Evolutionary conservation across 192 early-diverging fungal species (phyloP).

Genomic region (Blastocladiella britannica): DNA sequence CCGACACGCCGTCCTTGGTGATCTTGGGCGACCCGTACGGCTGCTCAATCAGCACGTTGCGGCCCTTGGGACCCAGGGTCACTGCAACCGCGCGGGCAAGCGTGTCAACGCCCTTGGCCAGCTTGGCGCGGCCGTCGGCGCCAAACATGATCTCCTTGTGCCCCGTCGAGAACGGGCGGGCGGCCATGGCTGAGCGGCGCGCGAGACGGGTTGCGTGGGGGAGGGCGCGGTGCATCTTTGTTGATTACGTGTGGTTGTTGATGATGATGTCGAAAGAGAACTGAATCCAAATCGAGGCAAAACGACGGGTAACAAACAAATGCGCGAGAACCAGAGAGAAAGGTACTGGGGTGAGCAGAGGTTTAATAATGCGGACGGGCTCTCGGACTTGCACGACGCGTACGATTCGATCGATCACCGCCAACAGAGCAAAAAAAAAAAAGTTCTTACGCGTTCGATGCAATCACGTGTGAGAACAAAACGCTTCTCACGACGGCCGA

Average conservation of each 20-base stretch:
- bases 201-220: neutral
- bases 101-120: constrained; percentile 87
- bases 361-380: too few relatives aligned
- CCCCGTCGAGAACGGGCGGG: constrained; percentile 47
- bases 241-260: neutral
- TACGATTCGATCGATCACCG: too few relatives aligned
- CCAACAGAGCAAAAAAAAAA: too few relatives aligned
- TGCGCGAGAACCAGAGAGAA: too few relatives aligned
- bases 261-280: too few relatives aligned
- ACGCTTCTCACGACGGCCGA: too few relatives aligned
- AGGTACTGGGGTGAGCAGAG: too few relatives aligned
- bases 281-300: too few relatives aligned
- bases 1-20: constrained; percentile 98
- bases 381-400: too few relatives aligned
- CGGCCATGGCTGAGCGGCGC: neutral
- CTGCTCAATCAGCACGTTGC: constrained; percentile 98
- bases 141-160: constrained; percentile 98
- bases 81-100: constrained; percentile 97
- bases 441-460: too few relatives aligned
- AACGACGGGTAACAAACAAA: too few relatives aligned
- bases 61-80: constrained; percentile 96
- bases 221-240: neutral
- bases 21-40: constrained; percentile 95
- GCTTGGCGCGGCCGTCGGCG: constrained; percentile 77
- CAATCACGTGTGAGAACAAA: too few relatives aligned